A percentile compares a stretch with the other conserved stretches of the same genome.
These are phyloP conservation scores for Zygosaccharomyces lentus DNA, from an alignment of 805 yeast species.

Conservation along the genomic window DNA sequence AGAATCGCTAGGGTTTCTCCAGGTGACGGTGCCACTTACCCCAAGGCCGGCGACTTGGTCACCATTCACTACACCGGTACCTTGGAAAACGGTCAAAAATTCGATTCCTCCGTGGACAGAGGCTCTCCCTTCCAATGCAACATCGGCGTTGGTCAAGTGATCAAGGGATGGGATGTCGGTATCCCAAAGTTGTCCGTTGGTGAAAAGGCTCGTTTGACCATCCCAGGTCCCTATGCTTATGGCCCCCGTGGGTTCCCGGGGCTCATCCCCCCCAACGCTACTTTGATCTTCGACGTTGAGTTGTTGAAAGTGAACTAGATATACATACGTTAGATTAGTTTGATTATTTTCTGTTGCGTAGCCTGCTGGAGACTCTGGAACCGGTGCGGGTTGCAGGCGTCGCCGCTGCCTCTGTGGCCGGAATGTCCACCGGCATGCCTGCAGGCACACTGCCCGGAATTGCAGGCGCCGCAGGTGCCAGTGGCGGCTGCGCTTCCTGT, in stretches of 20 bases:
- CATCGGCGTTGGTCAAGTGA: slow-evolving; percentile 95
- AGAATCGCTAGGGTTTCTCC: slow-evolving; percentile 36
- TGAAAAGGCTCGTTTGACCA: slow-evolving; percentile 86
- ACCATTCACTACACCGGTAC: slow-evolving; percentile 96
- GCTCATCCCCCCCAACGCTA: slow-evolving; percentile 93
- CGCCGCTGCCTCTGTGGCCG: slow-evolving; percentile 7
- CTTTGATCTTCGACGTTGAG: slow-evolving; percentile 82
- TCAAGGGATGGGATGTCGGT: slow-evolving; percentile 95
- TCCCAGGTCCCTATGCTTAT: slow-evolving; percentile 91
- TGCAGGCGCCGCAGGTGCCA: neutral
- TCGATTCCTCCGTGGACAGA: slow-evolving; percentile 93
- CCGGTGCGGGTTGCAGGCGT: slow-evolving; percentile 10
- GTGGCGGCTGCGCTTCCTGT: neutral
- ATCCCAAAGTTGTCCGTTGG: slow-evolving; percentile 91
- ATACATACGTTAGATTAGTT: neutral
- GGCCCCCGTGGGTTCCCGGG: slow-evolving; percentile 96
- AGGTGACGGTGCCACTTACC: slow-evolving; percentile 87
- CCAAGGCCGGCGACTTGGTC: slow-evolving; percentile 80
- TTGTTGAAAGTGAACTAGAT: slow-evolving; percentile 45
- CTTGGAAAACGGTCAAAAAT: slow-evolving; percentile 90
- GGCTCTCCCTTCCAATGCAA: slow-evolving; percentile 91
- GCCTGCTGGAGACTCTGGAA: slow-evolving; percentile 30
- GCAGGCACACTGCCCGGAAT: neutral
- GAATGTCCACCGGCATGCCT: neutral
- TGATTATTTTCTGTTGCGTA: slow-evolving; percentile 26